Percentiles rank a stretch among this genome's conserved stretches.
phyloP scores from a whole-genome alignment of 345 rosid genomes.

The Lepidium aucheri region DNA sequence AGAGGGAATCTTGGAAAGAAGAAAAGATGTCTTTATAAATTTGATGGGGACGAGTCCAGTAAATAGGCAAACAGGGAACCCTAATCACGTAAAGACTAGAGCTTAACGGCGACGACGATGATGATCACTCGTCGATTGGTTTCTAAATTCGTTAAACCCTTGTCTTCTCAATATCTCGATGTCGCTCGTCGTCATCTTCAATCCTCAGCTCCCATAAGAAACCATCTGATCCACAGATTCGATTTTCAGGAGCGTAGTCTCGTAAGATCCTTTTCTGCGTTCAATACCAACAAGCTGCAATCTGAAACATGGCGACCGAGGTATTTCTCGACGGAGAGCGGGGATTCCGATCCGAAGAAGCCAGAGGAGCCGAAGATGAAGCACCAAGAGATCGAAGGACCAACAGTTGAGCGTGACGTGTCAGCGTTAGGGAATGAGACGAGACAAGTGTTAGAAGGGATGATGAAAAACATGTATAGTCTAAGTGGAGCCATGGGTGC shows the following conservation, averaged over 20 bases:
- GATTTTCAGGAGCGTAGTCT: neutral
- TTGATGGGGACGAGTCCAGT: neutral
- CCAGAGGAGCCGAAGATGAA: conserved; percentile 47
- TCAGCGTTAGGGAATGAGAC: conserved; percentile 79
- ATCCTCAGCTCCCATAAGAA: conserved; percentile 38
- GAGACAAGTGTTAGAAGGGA: conserved; percentile 50
- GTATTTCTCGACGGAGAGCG: conserved; percentile 33
- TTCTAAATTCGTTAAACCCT: conserved; percentile 19
- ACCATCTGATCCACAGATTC: conserved; percentile 15
- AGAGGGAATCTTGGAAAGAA: no score
- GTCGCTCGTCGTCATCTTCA: conserved; percentile 55
- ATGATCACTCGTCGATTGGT: conserved; percentile 27
- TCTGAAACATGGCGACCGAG: conserved; percentile 29
- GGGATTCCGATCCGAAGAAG: conserved; percentile 2
- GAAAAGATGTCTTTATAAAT: no score
- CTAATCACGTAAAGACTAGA: neutral
- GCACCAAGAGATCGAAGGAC: conserved; percentile 95
- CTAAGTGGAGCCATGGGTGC: conserved; percentile 57
- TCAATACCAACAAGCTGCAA: neutral
- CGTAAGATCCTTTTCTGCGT: conserved; percentile 21
- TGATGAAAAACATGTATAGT: conserved; percentile 69
- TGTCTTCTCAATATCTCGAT: conserved; percentile 32
- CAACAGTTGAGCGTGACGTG: conserved; percentile 79
- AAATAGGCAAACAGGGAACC: neutral
- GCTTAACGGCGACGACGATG: conserved; percentile 6